Evolutionary conservation across 1,139 yeast species (phyloP), one percentile per base, ranked within the genome.

Genomic region (Hemisphaericaspora xylanilytica): DNA sequence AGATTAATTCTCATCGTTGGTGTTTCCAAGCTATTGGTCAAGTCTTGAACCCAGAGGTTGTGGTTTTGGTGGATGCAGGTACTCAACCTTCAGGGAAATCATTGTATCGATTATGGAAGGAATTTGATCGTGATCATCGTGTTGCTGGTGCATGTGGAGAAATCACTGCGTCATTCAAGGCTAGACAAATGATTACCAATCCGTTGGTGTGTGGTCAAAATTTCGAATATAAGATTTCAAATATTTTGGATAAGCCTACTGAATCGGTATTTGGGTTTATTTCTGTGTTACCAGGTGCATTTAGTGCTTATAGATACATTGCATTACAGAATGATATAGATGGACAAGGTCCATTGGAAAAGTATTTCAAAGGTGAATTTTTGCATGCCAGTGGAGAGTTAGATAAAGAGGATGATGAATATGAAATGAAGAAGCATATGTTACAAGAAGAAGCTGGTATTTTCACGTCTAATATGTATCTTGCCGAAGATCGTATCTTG

Each of bases 141-240:
- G 87, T 85, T n/a, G 95, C 89, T 0, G 95, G 95, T 15, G 89
- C 94, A 2, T 85, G 95, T 71, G 95, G 95, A 20, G 95, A 85
- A 56, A 85, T 85, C 67, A 75, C 74, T 45, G 86, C 85, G 2
- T 72, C 81, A 44, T 66, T 84, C 42, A 92, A 94, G 5, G 71
- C 67, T 4, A 70, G 70, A 40, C 62, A 63, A 39, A 67, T 81
- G 40, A 67, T 85, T 36, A 56, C 75, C 17, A 85, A 85, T 55
- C 95, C 95, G 4, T 62, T 85, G 36, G 90, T 85, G 8, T 90
- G 94, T 0, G 87, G 92, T 0, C 95, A 85, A 54, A 85, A 85
- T 55, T 85, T 85, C 55, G 95, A 85, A 58, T 85, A 85, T 61
- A 85, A 85, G 58, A 84, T 84, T 61, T 83, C 92, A 13, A 85